These are phyloP conservation scores for Thalassiosira allenii DNA, from an alignment of 352 stramenopile genomes.

Conservation along the genomic window DNA sequence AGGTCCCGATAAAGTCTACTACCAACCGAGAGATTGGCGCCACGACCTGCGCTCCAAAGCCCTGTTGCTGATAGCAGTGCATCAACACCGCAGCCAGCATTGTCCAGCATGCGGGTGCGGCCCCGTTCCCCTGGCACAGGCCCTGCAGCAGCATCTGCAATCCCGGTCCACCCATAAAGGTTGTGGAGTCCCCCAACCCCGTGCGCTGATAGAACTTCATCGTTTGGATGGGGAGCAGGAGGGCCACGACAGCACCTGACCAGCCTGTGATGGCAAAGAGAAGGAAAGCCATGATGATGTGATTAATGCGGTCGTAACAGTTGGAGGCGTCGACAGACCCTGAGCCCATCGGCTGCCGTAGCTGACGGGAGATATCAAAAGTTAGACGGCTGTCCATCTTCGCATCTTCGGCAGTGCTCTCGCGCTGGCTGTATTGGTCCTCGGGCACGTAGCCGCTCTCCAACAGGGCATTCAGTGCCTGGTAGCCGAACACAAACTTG, in stretches of 20 bases:
- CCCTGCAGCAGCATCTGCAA: not conserved
- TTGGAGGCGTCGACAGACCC: constrained; percentile 33
- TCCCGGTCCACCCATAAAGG: not conserved
- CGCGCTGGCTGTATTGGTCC: constrained; percentile 21
- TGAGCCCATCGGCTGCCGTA: not conserved
- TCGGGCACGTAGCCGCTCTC: constrained; percentile 15
- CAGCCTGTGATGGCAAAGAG: not conserved
- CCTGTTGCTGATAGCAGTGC: not conserved
- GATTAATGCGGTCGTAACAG: constrained; percentile 36
- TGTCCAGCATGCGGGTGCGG: constrained; percentile 17
- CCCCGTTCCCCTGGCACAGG: constrained; percentile 22
- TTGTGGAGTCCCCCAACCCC: constrained; percentile 18
- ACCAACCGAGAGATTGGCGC: constrained; percentile 13
- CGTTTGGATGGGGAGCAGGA: not conserved
- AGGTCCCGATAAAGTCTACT: not conserved
- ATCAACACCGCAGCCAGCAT: constrained; percentile 7
- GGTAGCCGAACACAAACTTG: constrained; percentile 35
- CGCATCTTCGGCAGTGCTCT: constrained; percentile 22
- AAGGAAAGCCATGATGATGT: constrained; percentile 2
- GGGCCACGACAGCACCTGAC: not conserved
- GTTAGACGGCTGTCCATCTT: constrained; percentile 10
- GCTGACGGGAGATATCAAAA: constrained; percentile 10
- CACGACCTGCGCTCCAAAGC: not conserved
- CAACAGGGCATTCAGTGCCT: constrained; percentile 16
- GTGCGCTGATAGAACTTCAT: constrained; percentile 34